Conservation (phyloP, 352 stramenopile species). For the Globisporangium uncinulatum region DNA sequence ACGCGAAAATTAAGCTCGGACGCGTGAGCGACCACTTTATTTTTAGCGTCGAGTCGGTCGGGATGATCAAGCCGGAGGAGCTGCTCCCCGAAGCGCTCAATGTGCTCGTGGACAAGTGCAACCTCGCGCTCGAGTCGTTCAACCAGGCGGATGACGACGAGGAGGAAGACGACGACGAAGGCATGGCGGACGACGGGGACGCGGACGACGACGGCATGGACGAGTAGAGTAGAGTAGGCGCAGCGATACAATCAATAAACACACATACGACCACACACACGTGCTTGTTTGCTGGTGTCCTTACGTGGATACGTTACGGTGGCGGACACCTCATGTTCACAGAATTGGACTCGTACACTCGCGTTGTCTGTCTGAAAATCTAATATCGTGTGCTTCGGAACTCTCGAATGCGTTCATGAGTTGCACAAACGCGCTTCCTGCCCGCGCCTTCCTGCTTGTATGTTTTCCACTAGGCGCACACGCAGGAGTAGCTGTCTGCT, state of each 20-base stretch:
- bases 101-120: constrained; percentile 80
- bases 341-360: not conserved
- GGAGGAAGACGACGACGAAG: constrained; percentile 39
- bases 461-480: no score
- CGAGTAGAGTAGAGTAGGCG: constrained; percentile 9
- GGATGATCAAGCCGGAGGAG: constrained; percentile 85
- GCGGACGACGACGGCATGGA: constrained; percentile 58
- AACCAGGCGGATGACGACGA: constrained; percentile 41
- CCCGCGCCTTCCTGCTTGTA: no score
- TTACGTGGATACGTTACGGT: no score
- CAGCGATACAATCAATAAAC: constrained; percentile 21
- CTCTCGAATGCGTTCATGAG: no score
- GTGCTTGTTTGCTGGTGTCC: not conserved
- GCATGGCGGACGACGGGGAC: constrained; percentile 40
- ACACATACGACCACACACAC: constrained; percentile 11
- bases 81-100: constrained; percentile 72
- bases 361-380: not conserved
- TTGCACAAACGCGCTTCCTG: no score
- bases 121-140: constrained; percentile 78
- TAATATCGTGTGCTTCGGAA: not conserved
- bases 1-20: constrained; percentile 86
- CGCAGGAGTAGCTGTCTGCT: no score
- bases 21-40: constrained; percentile 97
- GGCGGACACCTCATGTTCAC: not conserved
- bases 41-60: constrained; percentile 85